Evolutionary conservation across 129 eudicot genomes (phyloP).

Genomic region (Escallonia rubra): DNA sequence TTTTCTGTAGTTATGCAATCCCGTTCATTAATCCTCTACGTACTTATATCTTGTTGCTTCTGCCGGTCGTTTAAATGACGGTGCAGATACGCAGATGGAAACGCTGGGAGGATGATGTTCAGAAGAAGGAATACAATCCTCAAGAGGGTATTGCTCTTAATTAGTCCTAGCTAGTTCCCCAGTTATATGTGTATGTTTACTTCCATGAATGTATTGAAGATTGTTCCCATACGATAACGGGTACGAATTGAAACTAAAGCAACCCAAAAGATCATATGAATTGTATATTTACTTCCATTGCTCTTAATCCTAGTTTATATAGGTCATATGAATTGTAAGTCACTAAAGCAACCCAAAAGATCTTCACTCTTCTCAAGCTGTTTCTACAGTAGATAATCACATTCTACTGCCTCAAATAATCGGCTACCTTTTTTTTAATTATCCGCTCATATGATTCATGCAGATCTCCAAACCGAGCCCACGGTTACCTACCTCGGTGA

Average conservation of each 20-base stretch:
- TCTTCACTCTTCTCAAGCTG: too few relatives aligned
- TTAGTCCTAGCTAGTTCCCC: too few relatives aligned
- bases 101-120: constrained; percentile 58
- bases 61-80: not conserved
- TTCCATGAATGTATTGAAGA: not conserved
- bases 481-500: constrained; percentile 44
- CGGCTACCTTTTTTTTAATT: not conserved
- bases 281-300: too few relatives aligned
- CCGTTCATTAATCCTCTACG: not conserved
- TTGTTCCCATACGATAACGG: too few relatives aligned
- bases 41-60: not conserved
- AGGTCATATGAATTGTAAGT: too few relatives aligned
- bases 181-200: not conserved
- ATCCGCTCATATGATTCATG: not conserved
- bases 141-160: constrained; percentile 25
- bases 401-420: too few relatives aligned
- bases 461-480: constrained; percentile 33
- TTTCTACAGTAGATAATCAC: too few relatives aligned
- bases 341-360: too few relatives aligned
- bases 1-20: not conserved
- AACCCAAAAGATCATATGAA: too few relatives aligned
- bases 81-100: constrained; percentile 69
- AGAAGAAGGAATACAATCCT: constrained; percentile 13
- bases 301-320: too few relatives aligned
- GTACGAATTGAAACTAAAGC: too few relatives aligned